Evolutionary conservation across 2,329 filamentous ascomycete species (phyloP), one percentile per base, ranked within the genome.

Genomic region (Dactylellina leptospora): DNA sequence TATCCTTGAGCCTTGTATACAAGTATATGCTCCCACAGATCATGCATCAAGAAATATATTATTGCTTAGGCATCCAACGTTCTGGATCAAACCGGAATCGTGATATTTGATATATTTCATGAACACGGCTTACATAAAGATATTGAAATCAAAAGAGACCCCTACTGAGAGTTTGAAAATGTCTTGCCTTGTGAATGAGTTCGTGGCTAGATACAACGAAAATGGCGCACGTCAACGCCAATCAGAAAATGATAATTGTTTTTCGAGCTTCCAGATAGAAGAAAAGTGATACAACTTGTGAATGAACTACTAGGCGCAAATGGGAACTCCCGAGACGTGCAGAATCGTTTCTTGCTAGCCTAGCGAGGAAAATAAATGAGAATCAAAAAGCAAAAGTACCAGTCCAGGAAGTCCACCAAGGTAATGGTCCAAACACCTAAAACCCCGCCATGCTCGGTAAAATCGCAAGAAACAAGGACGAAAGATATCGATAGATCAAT

Each of bases 381-480:
- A 13, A 45, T 45, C 13, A 56, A 64, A 56, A 55, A 56, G 38
- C 13, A 50, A 56, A 16, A 27, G 50, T 40, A 27, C n/a, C 42
- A 42, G 40, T 64, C 50, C 60, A 48, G 27, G 42, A 66, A 66
- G 27, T 33, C 61, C 25, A 40, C 51, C 61, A 66, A 66, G 51
- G 61, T 51, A 64, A 58, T 66, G 45, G 44, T 66, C 61, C 56
- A 66, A 66, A 66, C 61, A 66, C 61, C 61, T 58, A 58, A 16
- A 66, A 66, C 61, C 51, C 61, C 61, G 61, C 61, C 47, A 58
- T 27, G 27, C 61, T 66, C 61, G 61, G 51, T 66, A 66, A 66
- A n/a, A 55, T 56, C 22, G 51, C 22, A 71, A 71, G 50, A 62
- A 63, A 56, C 50, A 44, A 62, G 54, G 20, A 44, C 27, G 25